phyloP scores from a whole-genome alignment of 2,329 filamentous ascomycete species.

The Shiraia sp. region DNA sequence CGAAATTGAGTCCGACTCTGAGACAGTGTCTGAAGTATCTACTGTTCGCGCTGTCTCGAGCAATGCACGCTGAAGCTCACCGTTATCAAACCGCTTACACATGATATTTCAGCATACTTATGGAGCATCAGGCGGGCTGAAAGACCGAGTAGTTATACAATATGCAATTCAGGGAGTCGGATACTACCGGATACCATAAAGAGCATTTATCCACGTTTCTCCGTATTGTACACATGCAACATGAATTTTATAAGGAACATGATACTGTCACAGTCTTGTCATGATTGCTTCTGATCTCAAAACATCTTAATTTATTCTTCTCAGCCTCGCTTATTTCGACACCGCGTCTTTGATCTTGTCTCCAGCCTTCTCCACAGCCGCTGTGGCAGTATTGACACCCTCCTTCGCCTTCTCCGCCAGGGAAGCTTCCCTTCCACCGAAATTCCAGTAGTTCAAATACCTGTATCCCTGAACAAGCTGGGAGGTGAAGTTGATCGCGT shows the following conservation, averaged over 20 bases:
- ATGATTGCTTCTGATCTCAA: too few species aligned
- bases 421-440: slow-evolving; percentile 51
- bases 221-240: too few species aligned
- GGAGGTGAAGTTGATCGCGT: slow-evolving; percentile 66
- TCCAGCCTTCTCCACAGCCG: slow-evolving; percentile 2
- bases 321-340: slow-evolving; percentile 10
- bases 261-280: too few species aligned
- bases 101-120: too few species aligned
- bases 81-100: too few species aligned
- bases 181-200: too few species aligned
- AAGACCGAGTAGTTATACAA: too few species aligned
- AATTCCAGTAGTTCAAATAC: slow-evolving; percentile 63
- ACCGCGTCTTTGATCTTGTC: slow-evolving; percentile 7
- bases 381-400: slow-evolving; percentile 5
- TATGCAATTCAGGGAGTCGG: too few species aligned
- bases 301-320: too few species aligned
- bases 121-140: too few species aligned
- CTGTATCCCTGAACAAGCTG: slow-evolving; percentile 65
- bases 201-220: too few species aligned
- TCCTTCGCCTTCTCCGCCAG: slow-evolving; percentile 42
- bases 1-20: slow-evolving; percentile 15
- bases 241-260: too few species aligned
- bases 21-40: slow-evolving; percentile 21
- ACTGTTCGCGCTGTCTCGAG: slow-evolving; percentile 31
- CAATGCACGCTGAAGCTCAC: slow-evolving; percentile 17